Evolutionary conservation across 2,329 filamentous ascomycete genomes (phyloP).

Genomic region (Diaporthe nobilis): DNA sequence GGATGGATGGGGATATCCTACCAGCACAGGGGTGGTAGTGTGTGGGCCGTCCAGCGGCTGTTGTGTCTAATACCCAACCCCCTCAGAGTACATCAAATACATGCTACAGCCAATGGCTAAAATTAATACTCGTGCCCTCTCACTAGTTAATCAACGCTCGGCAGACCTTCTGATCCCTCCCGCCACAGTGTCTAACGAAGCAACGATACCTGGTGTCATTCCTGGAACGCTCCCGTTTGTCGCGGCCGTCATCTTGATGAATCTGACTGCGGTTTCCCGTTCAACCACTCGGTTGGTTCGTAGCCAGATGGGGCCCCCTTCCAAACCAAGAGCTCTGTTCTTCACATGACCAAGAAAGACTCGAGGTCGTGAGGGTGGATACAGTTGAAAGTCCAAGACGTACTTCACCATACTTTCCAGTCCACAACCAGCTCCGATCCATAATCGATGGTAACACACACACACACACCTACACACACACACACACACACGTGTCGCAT

Average conservation of each 20-base stretch:
- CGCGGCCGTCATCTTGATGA: not conserved
- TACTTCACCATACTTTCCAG: constrained; percentile 42
- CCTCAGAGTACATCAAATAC: not conserved
- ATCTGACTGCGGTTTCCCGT: not conserved
- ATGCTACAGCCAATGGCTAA: not conserved
- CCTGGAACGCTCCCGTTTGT: not conserved
- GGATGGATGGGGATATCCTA: not conserved
- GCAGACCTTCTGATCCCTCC: not conserved
- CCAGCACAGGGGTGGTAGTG: too few relatives aligned
- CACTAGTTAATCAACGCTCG: not conserved
- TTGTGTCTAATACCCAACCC: not conserved
- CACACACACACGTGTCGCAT: too few relatives aligned
- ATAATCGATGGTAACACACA: not conserved
- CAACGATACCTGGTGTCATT: not conserved
- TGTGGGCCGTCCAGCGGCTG: not conserved
- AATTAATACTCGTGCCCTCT: constrained; percentile 17
- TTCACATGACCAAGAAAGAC: not conserved
- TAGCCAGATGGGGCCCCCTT: not conserved
- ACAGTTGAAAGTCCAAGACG: not conserved
- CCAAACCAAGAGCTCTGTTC: not conserved
- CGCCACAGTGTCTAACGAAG: not conserved
- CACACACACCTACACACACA: too few relatives aligned
- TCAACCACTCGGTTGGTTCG: not conserved
- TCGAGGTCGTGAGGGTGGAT: not conserved
- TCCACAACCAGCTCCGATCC: not conserved